A percentile compares a stretch with the other conserved stretches of the same genome.
These are phyloP conservation scores for Albugo laibachii DNA, from an alignment of 352 stramenopile genomes.

Conservation along the genomic window DNA sequence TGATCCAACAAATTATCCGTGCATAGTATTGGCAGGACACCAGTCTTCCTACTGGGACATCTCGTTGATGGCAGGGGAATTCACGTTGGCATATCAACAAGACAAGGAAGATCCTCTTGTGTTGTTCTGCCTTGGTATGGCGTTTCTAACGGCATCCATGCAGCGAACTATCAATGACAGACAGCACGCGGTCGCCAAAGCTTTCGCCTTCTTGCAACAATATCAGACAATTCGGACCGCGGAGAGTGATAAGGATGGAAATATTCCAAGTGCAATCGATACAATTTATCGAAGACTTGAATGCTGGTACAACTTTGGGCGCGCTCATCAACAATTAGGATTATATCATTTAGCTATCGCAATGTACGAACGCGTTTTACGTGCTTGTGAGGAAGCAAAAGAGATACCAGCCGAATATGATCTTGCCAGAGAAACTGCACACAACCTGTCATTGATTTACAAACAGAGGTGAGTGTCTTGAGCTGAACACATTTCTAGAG, in stretches of 20 bases:
- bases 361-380: conserved; percentile 74
- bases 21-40: conserved; percentile 60
- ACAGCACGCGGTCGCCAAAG: conserved; percentile 67
- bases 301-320: conserved; percentile 74
- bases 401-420: conserved; percentile 42
- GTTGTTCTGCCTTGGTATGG: conserved; percentile 67
- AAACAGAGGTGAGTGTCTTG: conserved; percentile 36
- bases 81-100: conserved; percentile 65
- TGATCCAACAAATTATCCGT: conserved; percentile 53
- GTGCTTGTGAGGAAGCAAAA: conserved; percentile 40
- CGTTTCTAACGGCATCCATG: conserved; percentile 70
- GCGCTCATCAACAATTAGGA: conserved; percentile 69
- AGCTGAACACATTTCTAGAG: not conserved
- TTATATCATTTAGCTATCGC: conserved; percentile 72
- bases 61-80: conserved; percentile 61
- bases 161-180: conserved; percentile 72
- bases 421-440: conserved; percentile 66
- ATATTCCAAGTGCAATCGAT: conserved; percentile 19
- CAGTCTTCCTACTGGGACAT: conserved; percentile 74
- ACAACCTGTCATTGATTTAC: conserved; percentile 78
- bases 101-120: conserved; percentile 52
- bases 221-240: conserved; percentile 43
- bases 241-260: not conserved
- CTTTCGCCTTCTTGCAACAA: conserved; percentile 69
- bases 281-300: conserved; percentile 50